A percentile compares a stretch with the other conserved stretches of the same genome.
Evolutionary conservation across 805 yeast species (phyloP).

Genomic region (Myxozyma lipomycoides): DNA sequence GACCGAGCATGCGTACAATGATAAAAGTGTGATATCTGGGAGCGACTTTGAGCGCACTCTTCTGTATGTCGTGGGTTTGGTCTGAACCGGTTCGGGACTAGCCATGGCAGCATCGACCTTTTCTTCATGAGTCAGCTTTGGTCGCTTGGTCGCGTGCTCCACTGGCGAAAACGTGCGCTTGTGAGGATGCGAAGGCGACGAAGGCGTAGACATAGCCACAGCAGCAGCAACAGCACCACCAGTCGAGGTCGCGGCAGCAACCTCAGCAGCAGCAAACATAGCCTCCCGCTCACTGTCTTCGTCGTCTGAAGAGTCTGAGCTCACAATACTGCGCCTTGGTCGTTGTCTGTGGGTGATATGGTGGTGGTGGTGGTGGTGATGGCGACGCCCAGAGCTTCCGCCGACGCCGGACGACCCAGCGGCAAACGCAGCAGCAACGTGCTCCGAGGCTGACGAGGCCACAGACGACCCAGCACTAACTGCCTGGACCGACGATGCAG

Average conservation of each 20-base stretch:
- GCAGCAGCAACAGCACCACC: not conserved
- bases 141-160: not conserved
- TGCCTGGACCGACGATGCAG: constrained; percentile 1
- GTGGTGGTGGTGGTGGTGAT: not conserved
- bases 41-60: constrained; percentile 27
- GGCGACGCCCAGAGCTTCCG: not conserved
- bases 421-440: not conserved
- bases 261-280: not conserved
- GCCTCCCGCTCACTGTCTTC: not conserved
- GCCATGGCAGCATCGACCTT: constrained; percentile 30
- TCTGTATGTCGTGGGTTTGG: constrained; percentile 22
- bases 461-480: not conserved
- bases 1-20: constrained; percentile 2
- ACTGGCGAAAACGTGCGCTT: not conserved
- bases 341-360: too few species aligned
- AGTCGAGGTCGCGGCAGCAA: not conserved
- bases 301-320: not conserved
- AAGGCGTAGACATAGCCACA: not conserved
- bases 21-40: constrained; percentile 19
- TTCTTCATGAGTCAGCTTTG: constrained; percentile 23
- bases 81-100: not conserved
- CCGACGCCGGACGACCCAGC: too few species aligned
- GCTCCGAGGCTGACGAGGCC: not conserved
- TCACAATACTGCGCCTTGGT: not conserved
- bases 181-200: constrained; percentile 1